Percentiles rank a stretch among this genome's conserved stretches.
Conservation (phyloP, 192 early-diverging fungal species). For the Diversispora eburnea region DNA sequence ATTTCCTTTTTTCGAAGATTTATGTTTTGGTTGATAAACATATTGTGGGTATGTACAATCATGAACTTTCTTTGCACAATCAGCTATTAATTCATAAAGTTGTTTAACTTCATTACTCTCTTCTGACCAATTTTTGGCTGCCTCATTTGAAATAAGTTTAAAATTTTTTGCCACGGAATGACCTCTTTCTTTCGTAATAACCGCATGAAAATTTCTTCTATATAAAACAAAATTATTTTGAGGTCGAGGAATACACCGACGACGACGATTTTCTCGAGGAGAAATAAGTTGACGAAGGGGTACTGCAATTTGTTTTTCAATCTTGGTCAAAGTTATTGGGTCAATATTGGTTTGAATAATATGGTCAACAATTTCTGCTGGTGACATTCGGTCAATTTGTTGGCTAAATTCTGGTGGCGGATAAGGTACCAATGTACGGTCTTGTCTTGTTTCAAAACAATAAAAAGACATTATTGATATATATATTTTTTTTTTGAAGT, state of each 20-base stretch:
- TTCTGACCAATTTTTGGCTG: conserved; percentile 17
- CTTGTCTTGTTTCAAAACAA: conserved; percentile 17
- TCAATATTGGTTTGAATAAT: conserved; percentile 10
- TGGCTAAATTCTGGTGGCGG: conserved; percentile 8
- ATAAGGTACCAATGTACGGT: not conserved
- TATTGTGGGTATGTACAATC: conserved; percentile 22
- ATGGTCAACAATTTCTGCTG: conserved; percentile 12
- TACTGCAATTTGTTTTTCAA: conserved; percentile 15
- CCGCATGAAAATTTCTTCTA: conserved; percentile 16
- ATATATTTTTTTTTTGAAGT: not conserved
- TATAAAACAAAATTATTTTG: conserved; percentile 23
- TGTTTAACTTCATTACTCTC: conserved; percentile 17
- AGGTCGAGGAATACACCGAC: conserved; percentile 5
- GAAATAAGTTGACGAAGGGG: conserved; percentile 10
- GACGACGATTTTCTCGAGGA: conserved; percentile 8
- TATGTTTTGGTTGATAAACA: conserved; percentile 19
- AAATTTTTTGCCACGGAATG: conserved; percentile 18
- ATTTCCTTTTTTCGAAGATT: conserved; percentile 16
- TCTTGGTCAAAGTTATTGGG: not conserved
- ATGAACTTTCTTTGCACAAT: conserved; percentile 23
- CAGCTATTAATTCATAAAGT: conserved; percentile 17
- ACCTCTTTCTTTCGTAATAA: conserved; percentile 20
- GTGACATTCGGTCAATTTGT: conserved; percentile 8
- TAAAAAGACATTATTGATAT: conserved; percentile 1
- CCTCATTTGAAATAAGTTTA: conserved; percentile 18